Evolutionary conservation across 1,284 basidiomycete genomes (phyloP).

Genomic region (Chalciporus piperatoides): DNA sequence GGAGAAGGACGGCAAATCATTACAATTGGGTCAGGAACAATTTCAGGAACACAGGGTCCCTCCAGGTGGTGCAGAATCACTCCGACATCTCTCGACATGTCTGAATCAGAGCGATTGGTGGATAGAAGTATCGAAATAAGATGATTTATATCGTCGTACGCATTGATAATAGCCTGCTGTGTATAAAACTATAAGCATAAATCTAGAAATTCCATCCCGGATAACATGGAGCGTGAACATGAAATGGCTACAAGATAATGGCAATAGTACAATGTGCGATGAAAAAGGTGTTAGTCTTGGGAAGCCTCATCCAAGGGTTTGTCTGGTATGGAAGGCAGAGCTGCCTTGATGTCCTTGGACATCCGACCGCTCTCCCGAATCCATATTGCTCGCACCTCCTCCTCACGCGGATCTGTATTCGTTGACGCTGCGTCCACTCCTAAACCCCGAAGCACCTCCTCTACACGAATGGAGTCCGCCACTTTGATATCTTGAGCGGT

Average conservation of each 20-base stretch:
- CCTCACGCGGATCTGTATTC: conserved; percentile 50
- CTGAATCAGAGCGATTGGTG: conserved; percentile 51
- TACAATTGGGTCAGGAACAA: conserved; percentile 11
- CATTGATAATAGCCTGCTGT: conserved; percentile 1
- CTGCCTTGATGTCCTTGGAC: conserved; percentile 49
- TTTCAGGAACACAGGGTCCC: conserved; percentile 31
- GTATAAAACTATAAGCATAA: conserved; percentile 31
- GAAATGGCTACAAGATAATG: conserved; percentile 6
- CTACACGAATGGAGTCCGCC: conserved; percentile 53
- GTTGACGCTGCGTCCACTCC: conserved; percentile 40
- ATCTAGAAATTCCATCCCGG: conserved; percentile 11
- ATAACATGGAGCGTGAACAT: conserved; percentile 11
- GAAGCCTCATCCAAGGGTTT: conserved; percentile 52
- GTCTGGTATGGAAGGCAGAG: conserved; percentile 20
- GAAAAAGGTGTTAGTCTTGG: conserved; percentile 38
- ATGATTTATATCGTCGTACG: conserved; percentile 14
- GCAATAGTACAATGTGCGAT: conserved; percentile 4
- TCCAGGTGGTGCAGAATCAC: conserved; percentile 45
- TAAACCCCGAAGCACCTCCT: conserved; percentile 63
- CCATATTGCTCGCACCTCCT: conserved; percentile 69
- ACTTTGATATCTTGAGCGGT: conserved; percentile 51
- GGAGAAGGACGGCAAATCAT: conserved; percentile 39
- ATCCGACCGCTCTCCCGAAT: conserved; percentile 56
- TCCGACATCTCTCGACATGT: conserved; percentile 46
- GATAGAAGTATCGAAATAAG: conserved; percentile 17